These are phyloP conservation scores for Grosmannia clavigera DNA, from an alignment of 2,329 filamentous ascomycete genomes.

Conservation along the genomic window DNA sequence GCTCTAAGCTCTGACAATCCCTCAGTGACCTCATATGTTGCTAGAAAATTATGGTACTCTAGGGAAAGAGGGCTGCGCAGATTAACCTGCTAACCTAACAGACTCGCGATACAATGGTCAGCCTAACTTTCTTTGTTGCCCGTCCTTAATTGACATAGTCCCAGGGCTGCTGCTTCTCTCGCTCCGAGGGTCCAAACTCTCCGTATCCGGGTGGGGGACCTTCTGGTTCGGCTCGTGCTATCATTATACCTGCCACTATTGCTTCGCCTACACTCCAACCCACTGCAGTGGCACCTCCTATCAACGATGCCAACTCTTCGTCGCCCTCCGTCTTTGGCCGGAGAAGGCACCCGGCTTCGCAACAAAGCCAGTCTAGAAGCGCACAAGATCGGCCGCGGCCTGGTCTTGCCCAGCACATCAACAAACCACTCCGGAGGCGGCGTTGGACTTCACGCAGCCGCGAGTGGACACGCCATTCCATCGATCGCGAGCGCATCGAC, in stretches of 20 bases:
- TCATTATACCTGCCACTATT: conserved; percentile 30
- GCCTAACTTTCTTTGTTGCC: background rate
- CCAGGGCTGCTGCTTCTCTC: conserved; percentile 48
- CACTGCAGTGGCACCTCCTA: background rate
- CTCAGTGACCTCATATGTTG: too few species aligned
- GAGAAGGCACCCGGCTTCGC: background rate
- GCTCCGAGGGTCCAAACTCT: conserved; percentile 37
- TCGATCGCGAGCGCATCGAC: conserved; percentile 61
- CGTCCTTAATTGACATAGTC: background rate
- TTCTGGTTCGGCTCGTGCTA: conserved; percentile 40
- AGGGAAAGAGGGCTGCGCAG: too few species aligned
- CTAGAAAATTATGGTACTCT: too few species aligned
- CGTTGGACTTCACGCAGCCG: conserved; percentile 52
- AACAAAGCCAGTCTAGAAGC: background rate
- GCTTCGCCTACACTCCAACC: conserved; percentile 3
- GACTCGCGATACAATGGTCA: background rate
- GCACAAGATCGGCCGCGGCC: conserved; percentile 16
- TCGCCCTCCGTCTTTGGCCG: background rate
- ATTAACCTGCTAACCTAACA: background rate
- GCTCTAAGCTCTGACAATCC: too few species aligned
- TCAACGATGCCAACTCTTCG: background rate
- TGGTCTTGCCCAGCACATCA: conserved; percentile 52
- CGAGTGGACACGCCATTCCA: conserved; percentile 55
- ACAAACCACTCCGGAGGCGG: conserved; percentile 54
- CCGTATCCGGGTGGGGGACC: conserved; percentile 36